A percentile compares a stretch with the other conserved stretches of the same genome.
These are phyloP conservation scores for Infundibulicybe gibba DNA, from an alignment of 768 basidiomycete genomes.

Conservation along the genomic window DNA sequence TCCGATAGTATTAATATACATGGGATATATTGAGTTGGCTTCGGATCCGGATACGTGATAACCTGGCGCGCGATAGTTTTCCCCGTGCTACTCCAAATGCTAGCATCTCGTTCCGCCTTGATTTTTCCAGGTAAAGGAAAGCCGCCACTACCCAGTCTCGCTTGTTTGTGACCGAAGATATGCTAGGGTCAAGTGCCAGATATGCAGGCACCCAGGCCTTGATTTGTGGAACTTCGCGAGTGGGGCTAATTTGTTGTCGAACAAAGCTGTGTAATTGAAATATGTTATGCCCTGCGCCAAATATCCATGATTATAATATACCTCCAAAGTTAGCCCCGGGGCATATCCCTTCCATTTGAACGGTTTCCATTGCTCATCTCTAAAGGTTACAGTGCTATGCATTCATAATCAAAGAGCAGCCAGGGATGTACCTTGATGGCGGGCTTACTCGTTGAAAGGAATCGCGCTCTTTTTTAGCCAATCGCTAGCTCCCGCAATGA, in stretches of 20 bases:
- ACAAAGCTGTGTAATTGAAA: slow-evolving; percentile 1
- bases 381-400: slow-evolving; percentile 7
- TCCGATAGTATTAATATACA: no score
- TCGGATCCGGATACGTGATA: no score
- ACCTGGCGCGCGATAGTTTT: no score
- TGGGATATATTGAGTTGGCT: no score
- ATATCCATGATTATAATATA: neutral
- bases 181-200: neutral
- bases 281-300: neutral
- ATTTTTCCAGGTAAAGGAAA: slow-evolving; percentile 13
- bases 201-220: slow-evolving; percentile 1
- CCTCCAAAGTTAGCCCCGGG: slow-evolving; percentile 11
- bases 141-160: slow-evolving; percentile 8
- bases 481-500: slow-evolving; percentile 1
- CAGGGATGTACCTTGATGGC: neutral
- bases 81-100: no score
- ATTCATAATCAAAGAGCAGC: neutral
- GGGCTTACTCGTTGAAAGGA: slow-evolving; percentile 10
- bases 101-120: slow-evolving; percentile 9
- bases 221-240: slow-evolving; percentile 6
- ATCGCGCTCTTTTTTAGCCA: slow-evolving; percentile 11
- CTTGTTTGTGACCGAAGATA: slow-evolving; percentile 3
- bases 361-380: slow-evolving; percentile 4
- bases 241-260: slow-evolving; percentile 2
- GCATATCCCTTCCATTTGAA: slow-evolving; percentile 11